Evolutionary conservation across 75 land plant genomes (phyloP), one percentile per base, ranked within the genome.

Genomic region (Pseudotsuga menziesii): DNA sequence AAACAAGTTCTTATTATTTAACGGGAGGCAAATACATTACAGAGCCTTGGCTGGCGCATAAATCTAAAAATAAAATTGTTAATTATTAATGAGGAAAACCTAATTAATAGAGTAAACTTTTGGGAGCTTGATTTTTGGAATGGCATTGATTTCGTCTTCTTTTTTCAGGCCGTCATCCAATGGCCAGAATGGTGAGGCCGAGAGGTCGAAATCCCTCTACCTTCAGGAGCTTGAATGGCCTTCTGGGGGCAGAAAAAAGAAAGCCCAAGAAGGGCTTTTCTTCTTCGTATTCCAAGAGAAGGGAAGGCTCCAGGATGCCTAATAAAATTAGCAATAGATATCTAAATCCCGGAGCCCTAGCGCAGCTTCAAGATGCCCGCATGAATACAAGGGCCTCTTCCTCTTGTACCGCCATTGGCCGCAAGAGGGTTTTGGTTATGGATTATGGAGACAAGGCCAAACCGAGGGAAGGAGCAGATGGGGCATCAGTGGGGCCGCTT

Each of bases 301-400:
- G 54, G 41, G 72, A 69, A n/a, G 22, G 1, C 12, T 41, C 72
- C 12, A 85, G 76, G 61, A 63, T 69, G 25, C 56, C 41, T 20
- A 76, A 69, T 73, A 77, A 39, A 77, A 35, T 71, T 15, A 75
- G 67, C 58, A 88, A 75, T 5, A 82, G 69, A 77, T 92, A 90
- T 60, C 73, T 92, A 48, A 90, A 82, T 78, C 95, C 92, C 6
- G 92, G 95, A 20, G 85, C 90, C 14, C 83, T 92, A 39, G 92
- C 93, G n/a, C 90, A 86, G 77, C 72, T 88, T 26, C 84, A 92
- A 12, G 79, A 86, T 66, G 81, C 73, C 66, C 84, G 81, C 73
- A 83, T 77, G 20, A 55, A 82, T 19, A 78, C 77, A 16, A 72
- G 78, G 55, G 39, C 81, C n/a, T 72, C 86, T n/a, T 78, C 76